Evolutionary conservation across 78 protist species (phyloP).

Genomic region (Pelomyxa schiedti): DNA sequence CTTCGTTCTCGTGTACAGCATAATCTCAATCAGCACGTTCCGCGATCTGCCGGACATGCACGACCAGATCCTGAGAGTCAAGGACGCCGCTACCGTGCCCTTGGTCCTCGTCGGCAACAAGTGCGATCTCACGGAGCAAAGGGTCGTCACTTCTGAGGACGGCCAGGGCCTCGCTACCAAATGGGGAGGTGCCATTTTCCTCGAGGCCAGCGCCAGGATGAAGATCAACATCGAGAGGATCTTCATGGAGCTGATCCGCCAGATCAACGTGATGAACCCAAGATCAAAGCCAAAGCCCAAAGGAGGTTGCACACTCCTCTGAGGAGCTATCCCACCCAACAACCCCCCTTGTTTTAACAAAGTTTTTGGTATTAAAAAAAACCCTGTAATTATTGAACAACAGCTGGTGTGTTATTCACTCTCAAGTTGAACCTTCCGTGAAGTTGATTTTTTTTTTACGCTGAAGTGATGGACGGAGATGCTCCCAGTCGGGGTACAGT

Average conservation of each 20-base stretch:
- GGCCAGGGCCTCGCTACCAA: constrained; percentile 47
- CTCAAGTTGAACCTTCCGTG: too few species aligned
- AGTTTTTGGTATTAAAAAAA: too few species aligned
- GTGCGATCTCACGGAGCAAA: constrained; percentile 68
- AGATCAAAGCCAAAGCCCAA: too few species aligned
- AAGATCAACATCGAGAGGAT: constrained; percentile 58
- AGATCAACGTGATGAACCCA: constrained; percentile 59
- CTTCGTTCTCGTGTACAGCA: constrained; percentile 75
- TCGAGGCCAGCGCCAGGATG: constrained; percentile 69
- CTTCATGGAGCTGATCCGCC: constrained; percentile 62
- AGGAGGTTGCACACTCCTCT: too few species aligned
- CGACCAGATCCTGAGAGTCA: constrained; percentile 67
- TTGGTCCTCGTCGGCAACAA: constrained; percentile 86
- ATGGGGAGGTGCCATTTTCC: constrained; percentile 42
- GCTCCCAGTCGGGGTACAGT: too few species aligned
- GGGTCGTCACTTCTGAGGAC: constrained; percentile 59
- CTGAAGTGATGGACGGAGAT: too few species aligned
- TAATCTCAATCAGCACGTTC: constrained; percentile 55
- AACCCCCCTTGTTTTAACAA: too few species aligned
- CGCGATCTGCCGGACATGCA: constrained; percentile 54
- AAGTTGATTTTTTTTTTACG: too few species aligned
- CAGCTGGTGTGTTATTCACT: too few species aligned
- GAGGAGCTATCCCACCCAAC: too few species aligned
- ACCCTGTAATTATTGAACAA: too few species aligned
- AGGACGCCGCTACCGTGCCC: constrained; percentile 68